phyloP scores from a whole-genome alignment of 2,329 filamentous ascomycete genomes.

The Lecanicillium sp. region DNA sequence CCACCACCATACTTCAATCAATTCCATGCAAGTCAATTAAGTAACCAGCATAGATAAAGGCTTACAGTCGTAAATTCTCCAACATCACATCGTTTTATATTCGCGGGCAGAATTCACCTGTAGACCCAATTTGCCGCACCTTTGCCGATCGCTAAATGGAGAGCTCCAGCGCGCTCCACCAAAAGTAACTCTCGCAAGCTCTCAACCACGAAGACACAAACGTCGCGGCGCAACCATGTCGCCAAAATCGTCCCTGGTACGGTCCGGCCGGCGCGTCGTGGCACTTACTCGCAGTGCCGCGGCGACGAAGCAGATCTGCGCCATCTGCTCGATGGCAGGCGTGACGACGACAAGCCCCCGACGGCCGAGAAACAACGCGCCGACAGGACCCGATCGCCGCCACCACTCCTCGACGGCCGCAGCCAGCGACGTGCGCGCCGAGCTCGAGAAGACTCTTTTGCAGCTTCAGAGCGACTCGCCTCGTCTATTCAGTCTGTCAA shows the following conservation, averaged over 20 bases:
- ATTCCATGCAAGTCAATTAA: too few relatives aligned
- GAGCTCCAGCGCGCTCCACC: constrained; percentile 7
- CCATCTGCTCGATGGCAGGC: constrained; percentile 10
- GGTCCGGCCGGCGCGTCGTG: constrained; percentile 2
- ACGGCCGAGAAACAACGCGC: constrained; percentile 6
- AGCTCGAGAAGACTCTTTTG: constrained; percentile 54
- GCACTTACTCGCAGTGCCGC: not conserved
- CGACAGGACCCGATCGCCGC: constrained; percentile 3
- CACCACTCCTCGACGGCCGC: constrained; percentile 19
- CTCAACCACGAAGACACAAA: not conserved
- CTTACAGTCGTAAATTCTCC: too few relatives aligned
- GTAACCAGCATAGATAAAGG: too few relatives aligned
- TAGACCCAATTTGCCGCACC: constrained; percentile 6
- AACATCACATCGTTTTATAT: too few relatives aligned
- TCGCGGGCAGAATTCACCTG: not conserved
- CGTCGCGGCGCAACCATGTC: constrained; percentile 5
- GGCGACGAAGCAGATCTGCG: constrained; percentile 8
- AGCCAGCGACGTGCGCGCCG: constrained; percentile 34
- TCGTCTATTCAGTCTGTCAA: constrained; percentile 59
- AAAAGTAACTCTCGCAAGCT: not conserved
- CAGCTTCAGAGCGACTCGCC: constrained; percentile 56
- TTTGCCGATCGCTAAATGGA: constrained; percentile 2
- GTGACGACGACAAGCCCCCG: not conserved
- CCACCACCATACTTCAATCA: too few relatives aligned
- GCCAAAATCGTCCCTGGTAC: constrained; percentile 8